Conservation (phyloP, 2,329 filamentous ascomycete species). For the Pyricularia pennisetigena region DNA sequence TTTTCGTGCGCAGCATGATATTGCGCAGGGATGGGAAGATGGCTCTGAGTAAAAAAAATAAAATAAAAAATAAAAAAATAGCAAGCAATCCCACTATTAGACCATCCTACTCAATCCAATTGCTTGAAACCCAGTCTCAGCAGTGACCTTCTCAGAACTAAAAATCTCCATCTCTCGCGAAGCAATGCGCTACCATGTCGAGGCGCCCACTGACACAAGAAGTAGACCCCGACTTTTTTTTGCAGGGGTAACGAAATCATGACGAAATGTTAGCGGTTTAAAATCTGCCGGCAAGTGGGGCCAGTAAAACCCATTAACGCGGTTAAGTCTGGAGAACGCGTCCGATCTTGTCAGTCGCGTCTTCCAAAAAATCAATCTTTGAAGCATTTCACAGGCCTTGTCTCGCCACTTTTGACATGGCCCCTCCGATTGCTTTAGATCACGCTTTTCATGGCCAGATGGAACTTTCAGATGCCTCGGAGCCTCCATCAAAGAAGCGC, state of each 20-base stretch:
- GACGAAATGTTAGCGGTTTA: constrained; percentile 3
- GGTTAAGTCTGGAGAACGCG: constrained; percentile 18
- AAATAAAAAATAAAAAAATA: not conserved
- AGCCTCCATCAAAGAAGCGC: constrained; percentile 24
- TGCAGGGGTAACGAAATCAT: not conserved
- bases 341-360: not conserved
- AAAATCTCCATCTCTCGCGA: not conserved
- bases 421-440: not conserved
- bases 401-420: not conserved
- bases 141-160: not conserved
- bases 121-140: not conserved
- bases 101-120: not conserved
- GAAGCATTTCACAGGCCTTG: not conserved
- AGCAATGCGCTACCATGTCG: not conserved
- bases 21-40: not conserved
- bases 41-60: not conserved
- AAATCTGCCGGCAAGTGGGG: not conserved
- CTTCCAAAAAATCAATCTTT: not conserved
- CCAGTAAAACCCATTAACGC: constrained; percentile 11
- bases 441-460: constrained; percentile 16
- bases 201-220: not conserved
- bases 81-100: not conserved
- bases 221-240: not conserved
- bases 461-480: constrained; percentile 25
- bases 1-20: not conserved